Percentiles rank a stretch among this genome's conserved stretches.
phyloP scores from a whole-genome alignment of 305 asterid species.

The Fraxinus baroniana region DNA sequence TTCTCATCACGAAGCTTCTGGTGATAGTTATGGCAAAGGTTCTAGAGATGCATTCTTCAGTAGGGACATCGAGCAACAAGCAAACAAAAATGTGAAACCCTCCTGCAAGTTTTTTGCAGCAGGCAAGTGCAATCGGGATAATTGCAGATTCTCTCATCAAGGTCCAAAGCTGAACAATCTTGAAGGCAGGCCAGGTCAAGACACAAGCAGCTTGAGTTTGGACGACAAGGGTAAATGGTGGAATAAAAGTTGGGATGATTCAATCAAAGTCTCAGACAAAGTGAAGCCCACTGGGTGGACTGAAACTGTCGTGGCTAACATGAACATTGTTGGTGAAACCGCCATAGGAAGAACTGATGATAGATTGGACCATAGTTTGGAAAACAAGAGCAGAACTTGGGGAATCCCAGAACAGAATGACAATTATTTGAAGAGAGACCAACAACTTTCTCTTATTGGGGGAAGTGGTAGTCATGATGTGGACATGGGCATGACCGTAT shows the following conservation, averaged over 20 bases:
- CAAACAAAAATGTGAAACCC: constrained; percentile 39
- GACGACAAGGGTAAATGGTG: constrained; percentile 38
- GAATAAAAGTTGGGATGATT: constrained; percentile 44
- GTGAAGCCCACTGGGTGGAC: constrained; percentile 39
- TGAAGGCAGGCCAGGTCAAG: constrained; percentile 48
- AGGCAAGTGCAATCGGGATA: constrained; percentile 67
- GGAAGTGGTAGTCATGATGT: constrained; percentile 36
- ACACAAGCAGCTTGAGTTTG: constrained; percentile 25
- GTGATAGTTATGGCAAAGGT: constrained; percentile 43
- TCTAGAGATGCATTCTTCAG: constrained; percentile 37
- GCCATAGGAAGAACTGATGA: constrained; percentile 23
- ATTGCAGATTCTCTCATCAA: constrained; percentile 83
- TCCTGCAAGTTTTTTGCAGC: constrained; percentile 74
- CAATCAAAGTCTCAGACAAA: constrained; percentile 14
- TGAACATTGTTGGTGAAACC: constrained; percentile 24
- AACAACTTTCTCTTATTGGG: constrained; percentile 25
- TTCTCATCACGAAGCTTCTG: constrained; percentile 60
- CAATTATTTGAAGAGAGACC: constrained; percentile 30
- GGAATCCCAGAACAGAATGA: constrained; percentile 34
- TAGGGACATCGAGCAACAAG: constrained; percentile 40
- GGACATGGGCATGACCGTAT: constrained; percentile 32
- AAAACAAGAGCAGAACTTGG: constrained; percentile 38
- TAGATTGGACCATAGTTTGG: constrained; percentile 32
- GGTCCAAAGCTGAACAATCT: constrained; percentile 36
- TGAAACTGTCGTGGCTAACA: constrained; percentile 29